Percentiles rank a stretch among this genome's conserved stretches.
Conservation (phyloP, 495 filamentous ascomycete genomes). For the Cairneyella variabilis region DNA sequence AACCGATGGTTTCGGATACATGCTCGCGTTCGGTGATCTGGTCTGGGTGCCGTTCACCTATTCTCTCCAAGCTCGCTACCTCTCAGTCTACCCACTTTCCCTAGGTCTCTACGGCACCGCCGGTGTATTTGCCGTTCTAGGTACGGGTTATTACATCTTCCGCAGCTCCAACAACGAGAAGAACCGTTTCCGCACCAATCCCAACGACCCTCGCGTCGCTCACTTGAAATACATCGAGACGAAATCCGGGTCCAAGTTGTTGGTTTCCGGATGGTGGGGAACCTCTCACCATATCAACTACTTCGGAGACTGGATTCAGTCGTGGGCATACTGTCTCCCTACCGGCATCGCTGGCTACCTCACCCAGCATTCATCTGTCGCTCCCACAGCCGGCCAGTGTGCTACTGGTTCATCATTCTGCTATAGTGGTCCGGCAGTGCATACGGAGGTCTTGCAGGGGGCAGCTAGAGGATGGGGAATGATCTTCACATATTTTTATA, state of each 20-base stretch:
- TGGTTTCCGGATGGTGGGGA: conserved; percentile 95
- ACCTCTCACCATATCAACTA: conserved; percentile 93
- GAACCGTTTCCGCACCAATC: conserved; percentile 87
- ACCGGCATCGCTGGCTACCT: conserved; percentile 82
- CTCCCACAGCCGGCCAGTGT: conserved; percentile 44
- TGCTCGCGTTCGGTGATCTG: conserved; percentile 93
- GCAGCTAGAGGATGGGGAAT: conserved; percentile 78
- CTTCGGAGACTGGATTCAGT: conserved; percentile 93
- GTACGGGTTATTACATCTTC: conserved; percentile 81
- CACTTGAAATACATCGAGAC: conserved; percentile 89
- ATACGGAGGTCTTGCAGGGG: conserved; percentile 57
- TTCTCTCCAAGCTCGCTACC: conserved; percentile 81
- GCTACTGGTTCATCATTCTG: conserved; percentile 44
- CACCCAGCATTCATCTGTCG: conserved; percentile 48
- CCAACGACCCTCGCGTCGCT: conserved; percentile 72
- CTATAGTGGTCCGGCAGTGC: conserved; percentile 26
- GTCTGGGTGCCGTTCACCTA: conserved; percentile 94
- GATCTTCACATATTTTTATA: conserved; percentile 90
- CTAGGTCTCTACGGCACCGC: conserved; percentile 63
- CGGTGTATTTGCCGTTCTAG: conserved; percentile 60
- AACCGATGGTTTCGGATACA: conserved; percentile 92
- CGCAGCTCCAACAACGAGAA: conserved; percentile 89
- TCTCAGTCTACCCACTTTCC: conserved; percentile 73
- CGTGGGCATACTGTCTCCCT: conserved; percentile 87
- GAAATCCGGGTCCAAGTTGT: conserved; percentile 70